Evolutionary conservation across 2,329 filamentous ascomycete genomes (phyloP).

Genomic region (Zasmidium angulare): DNA sequence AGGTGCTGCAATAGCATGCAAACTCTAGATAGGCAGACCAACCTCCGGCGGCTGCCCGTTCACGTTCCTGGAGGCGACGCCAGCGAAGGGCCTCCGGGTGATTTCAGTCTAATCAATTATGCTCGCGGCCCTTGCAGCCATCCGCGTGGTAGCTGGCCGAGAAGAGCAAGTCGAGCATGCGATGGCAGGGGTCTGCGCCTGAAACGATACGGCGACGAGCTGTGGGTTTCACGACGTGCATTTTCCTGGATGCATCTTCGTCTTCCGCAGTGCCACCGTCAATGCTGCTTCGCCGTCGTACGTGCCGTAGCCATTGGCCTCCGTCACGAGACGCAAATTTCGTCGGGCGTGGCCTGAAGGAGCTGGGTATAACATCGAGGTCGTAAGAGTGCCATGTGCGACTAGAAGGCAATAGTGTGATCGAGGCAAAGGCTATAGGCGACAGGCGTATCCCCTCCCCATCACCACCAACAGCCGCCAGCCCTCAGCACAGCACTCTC

Average conservation of each 20-base stretch:
- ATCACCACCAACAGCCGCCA: not conserved
- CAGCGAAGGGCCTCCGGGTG: slow-evolving; percentile 1
- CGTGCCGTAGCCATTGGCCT: slow-evolving; percentile 7
- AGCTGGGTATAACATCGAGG: slow-evolving; percentile 3
- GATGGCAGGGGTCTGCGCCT: slow-evolving; percentile 1
- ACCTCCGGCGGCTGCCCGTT: slow-evolving; percentile 1
- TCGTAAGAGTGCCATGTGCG: slow-evolving; percentile 1
- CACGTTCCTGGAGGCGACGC: slow-evolving; percentile 10
- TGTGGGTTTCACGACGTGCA: slow-evolving; percentile 9
- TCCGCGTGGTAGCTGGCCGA: slow-evolving; percentile 1
- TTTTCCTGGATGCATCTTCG: slow-evolving; percentile 3
- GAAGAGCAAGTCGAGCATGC: slow-evolving; percentile 3
- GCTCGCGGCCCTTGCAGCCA: slow-evolving; percentile 2
- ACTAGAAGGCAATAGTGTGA: not conserved
- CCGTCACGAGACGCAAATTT: slow-evolving; percentile 10
- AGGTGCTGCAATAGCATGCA: slow-evolving; percentile 1
- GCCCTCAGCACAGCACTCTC: too few relatives aligned
- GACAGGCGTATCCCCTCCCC: not conserved
- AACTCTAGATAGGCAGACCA: slow-evolving; percentile 7
- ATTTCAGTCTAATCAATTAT: slow-evolving; percentile 5
- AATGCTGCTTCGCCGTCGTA: slow-evolving; percentile 3
- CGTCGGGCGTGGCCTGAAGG: slow-evolving; percentile 11
- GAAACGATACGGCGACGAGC: slow-evolving; percentile 11
- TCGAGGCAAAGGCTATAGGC: slow-evolving; percentile 3
- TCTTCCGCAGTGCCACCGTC: slow-evolving; percentile 11